Evolutionary conservation across 805 yeast genomes (phyloP).

Genomic region (Schizosaccharomyces pombe): DNA sequence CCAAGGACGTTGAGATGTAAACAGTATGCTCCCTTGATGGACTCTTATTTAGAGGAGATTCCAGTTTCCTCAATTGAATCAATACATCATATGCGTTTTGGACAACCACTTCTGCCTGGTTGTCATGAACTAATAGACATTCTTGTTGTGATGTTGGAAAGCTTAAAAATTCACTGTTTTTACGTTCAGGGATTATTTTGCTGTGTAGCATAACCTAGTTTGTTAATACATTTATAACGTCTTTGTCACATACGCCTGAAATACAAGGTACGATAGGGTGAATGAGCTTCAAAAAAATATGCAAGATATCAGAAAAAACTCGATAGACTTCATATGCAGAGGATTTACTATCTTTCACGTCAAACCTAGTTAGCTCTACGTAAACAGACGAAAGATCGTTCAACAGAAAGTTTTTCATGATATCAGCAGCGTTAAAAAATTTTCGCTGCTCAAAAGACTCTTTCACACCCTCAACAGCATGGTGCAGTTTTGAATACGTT

Average conservation of each 20-base stretch:
- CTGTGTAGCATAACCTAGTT: too few species aligned
- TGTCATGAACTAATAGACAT: too few species aligned
- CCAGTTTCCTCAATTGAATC: too few species aligned
- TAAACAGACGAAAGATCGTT: constrained; percentile 89
- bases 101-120: too few species aligned
- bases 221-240: neutral
- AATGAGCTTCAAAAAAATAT: constrained; percentile 69
- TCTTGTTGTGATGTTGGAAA: too few species aligned
- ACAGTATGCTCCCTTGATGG: too few species aligned
- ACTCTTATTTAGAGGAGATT: too few species aligned
- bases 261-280: constrained; percentile 97
- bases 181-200: too few species aligned
- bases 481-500: constrained; percentile 70
- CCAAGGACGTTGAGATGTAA: too few species aligned
- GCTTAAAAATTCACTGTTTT: too few species aligned
- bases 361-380: constrained; percentile 89
- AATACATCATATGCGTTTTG: too few species aligned
- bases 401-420: constrained; percentile 82
- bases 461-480: constrained; percentile 39
- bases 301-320: constrained; percentile 77
- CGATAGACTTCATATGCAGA: constrained; percentile 72
- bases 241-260: constrained; percentile 28
- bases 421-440: constrained; percentile 66
- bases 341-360: constrained; percentile 66
- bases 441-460: constrained; percentile 59